Base-by-base conservation (phyloP, 495 filamentous ascomycete genomes). In the Cercophora scortea region DNA sequence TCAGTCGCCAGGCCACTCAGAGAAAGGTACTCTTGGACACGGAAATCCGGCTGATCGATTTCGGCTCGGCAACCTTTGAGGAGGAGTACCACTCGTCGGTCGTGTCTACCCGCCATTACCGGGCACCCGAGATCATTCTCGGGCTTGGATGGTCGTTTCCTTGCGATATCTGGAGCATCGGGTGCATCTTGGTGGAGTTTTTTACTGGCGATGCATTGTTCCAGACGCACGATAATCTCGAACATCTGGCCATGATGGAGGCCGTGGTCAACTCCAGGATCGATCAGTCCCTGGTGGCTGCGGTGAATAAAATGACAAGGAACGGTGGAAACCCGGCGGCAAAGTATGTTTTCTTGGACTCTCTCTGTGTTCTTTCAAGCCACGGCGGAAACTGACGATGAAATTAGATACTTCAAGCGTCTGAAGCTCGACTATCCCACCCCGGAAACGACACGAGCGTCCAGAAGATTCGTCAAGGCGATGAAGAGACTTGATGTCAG, bases 241-340 rank as follows among this genome's bases (percentile, higher is more conserved):
- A 97, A 65, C 93, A 98, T 72, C 73, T 98, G 43, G 93, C 90
- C n/a, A 98, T 98, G 93, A 98, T 98, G 93, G 91, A 98, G 61
- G 80, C 82, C 18, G 90, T 96, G 12, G 89, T 88, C 60, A 84
- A 82, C 18, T 71, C 73, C 7, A 79, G 79, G 50, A 82, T 98
- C 41, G 93, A 97, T 55, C 63, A 75, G 4, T 77, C 79, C 39
- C 76, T 98, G 9, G 83, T 98, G 32, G 75, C 81, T 55, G 78
- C 86, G 59, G 90, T 96, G 61, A 84, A 76, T 61, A 79, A 72
- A 64, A 76, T 67, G 68, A 79, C 83, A 42, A 75, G 82, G 47
- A 85, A 78, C 45, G 83, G 79, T 39, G 75, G 79, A 34, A 95
- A 91, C 65, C 78, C 82, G 19, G 87, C 92, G 13, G 74, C 89